Conservation (phyloP, 345 rosid genomes). For the Salix caprea region DNA sequence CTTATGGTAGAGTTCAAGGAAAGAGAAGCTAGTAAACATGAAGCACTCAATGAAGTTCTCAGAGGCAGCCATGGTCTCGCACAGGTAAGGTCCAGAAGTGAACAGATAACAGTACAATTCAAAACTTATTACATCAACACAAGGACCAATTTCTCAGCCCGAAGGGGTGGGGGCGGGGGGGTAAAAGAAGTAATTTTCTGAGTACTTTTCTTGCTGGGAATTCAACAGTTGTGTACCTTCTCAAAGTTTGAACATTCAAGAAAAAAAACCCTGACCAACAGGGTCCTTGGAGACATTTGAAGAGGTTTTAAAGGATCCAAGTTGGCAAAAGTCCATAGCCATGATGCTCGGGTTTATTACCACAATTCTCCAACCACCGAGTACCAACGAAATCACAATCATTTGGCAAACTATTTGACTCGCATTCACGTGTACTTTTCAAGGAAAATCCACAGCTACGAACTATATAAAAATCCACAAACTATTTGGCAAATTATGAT, state of each 20-base stretch:
- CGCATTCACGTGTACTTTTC: too few relatives aligned
- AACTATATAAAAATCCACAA: not conserved
- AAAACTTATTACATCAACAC: not conserved
- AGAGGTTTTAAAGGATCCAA: not conserved
- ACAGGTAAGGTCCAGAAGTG: not conserved
- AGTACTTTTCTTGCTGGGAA: too few relatives aligned
- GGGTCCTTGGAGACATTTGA: not conserved
- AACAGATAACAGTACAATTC: not conserved
- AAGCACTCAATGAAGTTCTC: not conserved
- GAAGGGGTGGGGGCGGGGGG: not conserved
- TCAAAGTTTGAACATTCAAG: too few relatives aligned
- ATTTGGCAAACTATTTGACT: not conserved
- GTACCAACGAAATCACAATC: not conserved
- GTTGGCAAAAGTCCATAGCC: not conserved
- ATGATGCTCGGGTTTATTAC: not conserved
- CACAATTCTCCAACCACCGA: not conserved
- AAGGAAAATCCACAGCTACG: not conserved
- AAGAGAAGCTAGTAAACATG: not conserved
- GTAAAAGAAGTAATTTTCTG: too few relatives aligned
- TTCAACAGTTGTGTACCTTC: too few relatives aligned
- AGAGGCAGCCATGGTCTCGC: not conserved
- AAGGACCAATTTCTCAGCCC: not conserved
- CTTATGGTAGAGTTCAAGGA: not conserved
- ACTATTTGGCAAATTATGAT: not conserved
- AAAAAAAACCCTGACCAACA: not conserved